Base-by-base conservation (phyloP, 768 basidiomycete species). In the Saitozyma podzolica region DNA sequence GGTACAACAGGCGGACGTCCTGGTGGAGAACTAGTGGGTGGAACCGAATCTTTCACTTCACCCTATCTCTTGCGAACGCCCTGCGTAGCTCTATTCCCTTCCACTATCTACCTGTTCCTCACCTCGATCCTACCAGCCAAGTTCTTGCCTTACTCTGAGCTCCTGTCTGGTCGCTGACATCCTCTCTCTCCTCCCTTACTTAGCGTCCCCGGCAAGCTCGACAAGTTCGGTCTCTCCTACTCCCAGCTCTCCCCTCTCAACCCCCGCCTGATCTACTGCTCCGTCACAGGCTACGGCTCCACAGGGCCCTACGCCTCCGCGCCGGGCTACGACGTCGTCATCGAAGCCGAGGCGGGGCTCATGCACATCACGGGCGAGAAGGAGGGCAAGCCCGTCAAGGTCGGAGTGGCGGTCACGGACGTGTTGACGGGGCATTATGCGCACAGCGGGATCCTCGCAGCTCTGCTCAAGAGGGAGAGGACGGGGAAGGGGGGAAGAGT, bases 311-410 rank as follows among this genome's bases (percentile, higher is more conserved):
- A 88, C 70, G 83, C 88, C 56, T 82, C 85, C 57, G 85, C 87
- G 17, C 88, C 93, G 16, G 93, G 93, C 13, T 95, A 94, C 78
- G 92, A 92, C 76, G 92, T 92, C 29, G 78, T 80, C n/a, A 87
- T 90, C 37, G 89, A 92, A 76, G 92, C 87, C 3, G 92, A 95
- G 78, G 92, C 93, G 41, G 95, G 94, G 9, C 81, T 95, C 55
- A 93, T 93, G 92, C 91, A 93, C 78, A 93, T 93, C 68, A 97
- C 93, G 14, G 93, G 93, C 54, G 94, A 95, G 80, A 84, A 88
- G 9, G 87, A 89, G 70, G 87, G 92, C 9, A 85, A 86, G 14
- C 94, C 93, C 4, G 88, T 86, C 74, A 96, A 97, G 80, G 93
- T 95, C n/a, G 94, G 94, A 9, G 93, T 96, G 37, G 93, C 94